These are phyloP conservation scores for Tetracladium marchalianum DNA, from an alignment of 495 filamentous ascomycete species.

Conservation along the genomic window DNA sequence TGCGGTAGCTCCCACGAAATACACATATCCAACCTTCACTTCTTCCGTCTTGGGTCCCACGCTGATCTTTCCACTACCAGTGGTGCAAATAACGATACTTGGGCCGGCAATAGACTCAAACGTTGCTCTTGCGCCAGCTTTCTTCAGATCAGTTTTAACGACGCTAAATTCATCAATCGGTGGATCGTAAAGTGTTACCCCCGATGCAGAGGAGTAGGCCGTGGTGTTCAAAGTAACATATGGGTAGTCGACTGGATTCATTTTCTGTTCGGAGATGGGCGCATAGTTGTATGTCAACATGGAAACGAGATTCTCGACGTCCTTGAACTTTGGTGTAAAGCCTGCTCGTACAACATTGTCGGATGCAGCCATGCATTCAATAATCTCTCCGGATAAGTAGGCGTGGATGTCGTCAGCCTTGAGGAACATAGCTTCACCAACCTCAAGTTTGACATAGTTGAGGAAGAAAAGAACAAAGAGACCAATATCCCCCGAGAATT, in stretches of 20 bases:
- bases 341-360: slow-evolving; percentile 97
- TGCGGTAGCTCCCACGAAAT: slow-evolving; percentile 87
- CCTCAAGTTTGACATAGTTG: slow-evolving; percentile 68
- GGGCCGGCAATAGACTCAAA: slow-evolving; percentile 84
- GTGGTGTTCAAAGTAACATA: slow-evolving; percentile 68
- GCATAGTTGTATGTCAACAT: slow-evolving; percentile 95
- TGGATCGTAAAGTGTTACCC: slow-evolving; percentile 72
- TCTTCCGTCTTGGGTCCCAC: slow-evolving; percentile 71
- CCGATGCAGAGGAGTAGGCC: slow-evolving; percentile 66
- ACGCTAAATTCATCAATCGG: slow-evolving; percentile 97
- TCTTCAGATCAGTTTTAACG: slow-evolving; percentile 65
- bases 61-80: slow-evolving; percentile 68
- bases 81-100: slow-evolving; percentile 84
- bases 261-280: slow-evolving; percentile 89
- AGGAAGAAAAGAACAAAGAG: slow-evolving; percentile 73
- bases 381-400: slow-evolving; percentile 91
- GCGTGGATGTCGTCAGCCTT: slow-evolving; percentile 96
- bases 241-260: slow-evolving; percentile 72
- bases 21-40: slow-evolving; percentile 72
- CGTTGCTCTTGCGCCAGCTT: slow-evolving; percentile 63
- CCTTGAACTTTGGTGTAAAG: slow-evolving; percentile 97
- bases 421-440: slow-evolving; percentile 93
- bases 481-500: slow-evolving; percentile 71
- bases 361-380: slow-evolving; percentile 97
- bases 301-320: slow-evolving; percentile 77